A percentile compares a stretch with the other conserved stretches of the same genome.
These are phyloP conservation scores for Mycena albidolilacea DNA, from an alignment of 768 basidiomycete species.

Conservation along the genomic window DNA sequence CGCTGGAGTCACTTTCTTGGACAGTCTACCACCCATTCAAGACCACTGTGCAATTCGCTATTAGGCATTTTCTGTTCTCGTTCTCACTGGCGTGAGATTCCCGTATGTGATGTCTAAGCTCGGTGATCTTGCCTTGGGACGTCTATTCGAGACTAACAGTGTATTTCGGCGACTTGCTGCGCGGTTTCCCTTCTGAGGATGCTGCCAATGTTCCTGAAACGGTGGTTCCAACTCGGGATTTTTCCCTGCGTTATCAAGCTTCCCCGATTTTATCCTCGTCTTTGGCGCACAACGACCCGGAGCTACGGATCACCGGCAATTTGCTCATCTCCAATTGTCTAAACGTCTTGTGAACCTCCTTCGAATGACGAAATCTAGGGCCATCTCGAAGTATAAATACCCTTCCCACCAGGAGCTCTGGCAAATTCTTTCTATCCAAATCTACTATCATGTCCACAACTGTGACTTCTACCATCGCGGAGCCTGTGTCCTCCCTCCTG, in stretches of 20 bases:
- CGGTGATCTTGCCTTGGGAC: neutral
- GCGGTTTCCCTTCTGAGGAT: neutral
- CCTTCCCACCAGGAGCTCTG: neutral
- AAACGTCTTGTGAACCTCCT: neutral
- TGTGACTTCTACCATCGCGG: conserved; percentile 20
- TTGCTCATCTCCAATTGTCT: neutral
- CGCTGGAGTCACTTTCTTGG: neutral
- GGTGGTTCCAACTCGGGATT: neutral
- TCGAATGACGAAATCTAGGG: conserved; percentile 21
- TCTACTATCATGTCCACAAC: conserved; percentile 27
- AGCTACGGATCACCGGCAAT: neutral
- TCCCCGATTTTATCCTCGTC: neutral
- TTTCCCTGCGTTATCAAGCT: neutral
- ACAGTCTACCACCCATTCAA: neutral
- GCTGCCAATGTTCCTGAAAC: neutral
- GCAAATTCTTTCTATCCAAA: neutral
- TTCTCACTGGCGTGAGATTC: conserved; percentile 29
- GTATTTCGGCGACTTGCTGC: neutral
- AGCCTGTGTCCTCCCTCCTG: conserved; percentile 16
- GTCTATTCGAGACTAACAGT: neutral
- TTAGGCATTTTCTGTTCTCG: neutral
- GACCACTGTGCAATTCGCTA: neutral
- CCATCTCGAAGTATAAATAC: conserved; percentile 18
- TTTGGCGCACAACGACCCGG: neutral
- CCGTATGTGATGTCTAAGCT: neutral